A percentile compares a stretch with the other conserved stretches of the same genome.
phyloP scores from a whole-genome alignment of 176 grass and related monocot species.

The Guadua angustifolia region DNA sequence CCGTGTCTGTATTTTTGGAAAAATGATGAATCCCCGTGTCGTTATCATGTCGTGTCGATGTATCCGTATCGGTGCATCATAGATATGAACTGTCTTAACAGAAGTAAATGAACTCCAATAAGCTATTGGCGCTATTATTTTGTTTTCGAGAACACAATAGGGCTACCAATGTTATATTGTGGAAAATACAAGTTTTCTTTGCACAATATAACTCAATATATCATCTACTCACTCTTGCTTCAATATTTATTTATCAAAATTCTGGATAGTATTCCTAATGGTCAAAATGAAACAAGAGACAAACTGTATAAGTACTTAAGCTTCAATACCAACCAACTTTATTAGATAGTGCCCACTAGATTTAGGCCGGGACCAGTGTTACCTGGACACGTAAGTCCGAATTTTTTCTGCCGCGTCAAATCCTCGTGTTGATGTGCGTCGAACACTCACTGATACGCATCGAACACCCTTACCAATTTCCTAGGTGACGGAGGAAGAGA shows the following conservation, averaged over 20 bases:
- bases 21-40: no score
- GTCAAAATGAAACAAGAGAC: not conserved
- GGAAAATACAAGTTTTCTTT: not conserved
- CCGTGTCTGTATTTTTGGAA: no score
- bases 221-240: slow-evolving; percentile 1
- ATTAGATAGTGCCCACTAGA: slow-evolving; percentile 1
- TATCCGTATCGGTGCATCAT: no score
- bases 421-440: no score
- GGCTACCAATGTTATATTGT: not conserved
- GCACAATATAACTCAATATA: not conserved
- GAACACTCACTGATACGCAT: no score
- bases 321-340: slow-evolving; percentile 1
- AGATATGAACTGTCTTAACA: not conserved
- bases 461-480: no score
- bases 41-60: no score
- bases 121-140: not conserved
- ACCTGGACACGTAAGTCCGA: no score
- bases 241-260: not conserved
- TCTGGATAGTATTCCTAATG: slow-evolving; percentile 12
- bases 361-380: not conserved
- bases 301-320: not conserved
- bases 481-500: no score
- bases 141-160: not conserved
- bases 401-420: no score
- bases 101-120: not conserved